These are phyloP conservation scores for Rubroshorea leprosula DNA, from an alignment of 345 rosid genomes.

Conservation along the genomic window DNA sequence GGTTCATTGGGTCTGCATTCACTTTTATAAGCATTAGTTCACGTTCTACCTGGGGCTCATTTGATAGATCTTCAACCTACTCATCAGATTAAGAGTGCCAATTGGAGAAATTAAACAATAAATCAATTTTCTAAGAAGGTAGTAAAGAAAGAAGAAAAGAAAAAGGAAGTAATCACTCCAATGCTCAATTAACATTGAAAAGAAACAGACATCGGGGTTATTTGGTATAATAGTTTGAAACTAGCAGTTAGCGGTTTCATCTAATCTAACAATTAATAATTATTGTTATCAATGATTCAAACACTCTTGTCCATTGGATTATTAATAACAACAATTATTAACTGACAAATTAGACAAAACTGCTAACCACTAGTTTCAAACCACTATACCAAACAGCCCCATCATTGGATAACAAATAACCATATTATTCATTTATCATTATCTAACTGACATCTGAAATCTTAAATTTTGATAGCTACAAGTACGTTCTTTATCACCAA, in stretches of 20 bases:
- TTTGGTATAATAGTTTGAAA: no score
- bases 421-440: no score
- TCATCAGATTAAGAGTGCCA: neutral
- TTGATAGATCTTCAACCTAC: conserved; percentile 94
- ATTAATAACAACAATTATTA: no score
- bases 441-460: neutral
- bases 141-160: neutral
- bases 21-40: conserved; percentile 89
- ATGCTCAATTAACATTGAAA: neutral
- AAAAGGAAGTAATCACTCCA: neutral
- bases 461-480: conserved; percentile 45
- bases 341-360: no score
- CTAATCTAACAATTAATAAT: no score
- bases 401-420: no score
- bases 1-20: conserved; percentile 47
- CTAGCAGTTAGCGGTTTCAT: no score
- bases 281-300: no score
- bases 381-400: no score
- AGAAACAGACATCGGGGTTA: neutral
- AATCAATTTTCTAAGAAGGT: neutral
- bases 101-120: conserved; percentile 3
- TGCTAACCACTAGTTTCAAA: no score
- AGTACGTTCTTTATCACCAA: neutral
- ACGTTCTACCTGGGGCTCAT: conserved; percentile 90
- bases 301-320: no score